Conservation (phyloP, 176 grass and related monocot genomes). For the Lolium multiflorum region DNA sequence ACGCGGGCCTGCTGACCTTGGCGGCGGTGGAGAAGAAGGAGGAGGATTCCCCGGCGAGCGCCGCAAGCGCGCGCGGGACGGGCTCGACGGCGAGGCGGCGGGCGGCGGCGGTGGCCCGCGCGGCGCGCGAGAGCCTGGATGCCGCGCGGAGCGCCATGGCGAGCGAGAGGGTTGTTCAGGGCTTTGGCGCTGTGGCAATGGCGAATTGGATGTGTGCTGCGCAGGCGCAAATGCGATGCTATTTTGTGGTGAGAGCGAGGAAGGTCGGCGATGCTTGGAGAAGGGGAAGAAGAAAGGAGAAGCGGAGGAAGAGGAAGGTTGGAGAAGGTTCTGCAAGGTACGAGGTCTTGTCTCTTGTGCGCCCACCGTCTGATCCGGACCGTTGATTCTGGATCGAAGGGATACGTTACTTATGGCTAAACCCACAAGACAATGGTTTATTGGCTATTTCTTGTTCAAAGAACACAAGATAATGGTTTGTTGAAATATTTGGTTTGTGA, state of each 20-base stretch:
- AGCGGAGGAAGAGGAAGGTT: conserved; percentile 41
- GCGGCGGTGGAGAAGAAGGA: neutral
- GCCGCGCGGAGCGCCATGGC: conserved; percentile 43
- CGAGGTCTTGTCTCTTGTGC: neutral
- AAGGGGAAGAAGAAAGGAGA: conserved; percentile 46
- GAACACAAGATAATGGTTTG: too few species aligned
- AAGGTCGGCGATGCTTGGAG: conserved; percentile 53
- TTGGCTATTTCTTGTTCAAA: too few species aligned
- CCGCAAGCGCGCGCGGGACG: conserved; percentile 20
- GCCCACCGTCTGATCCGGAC: conserved; percentile 1
- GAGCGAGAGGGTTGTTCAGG: conserved; percentile 13
- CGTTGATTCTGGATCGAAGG: neutral
- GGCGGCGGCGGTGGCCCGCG: conserved; percentile 20
- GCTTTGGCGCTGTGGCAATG: conserved; percentile 17
- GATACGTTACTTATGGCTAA: too few species aligned
- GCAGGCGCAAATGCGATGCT: neutral
- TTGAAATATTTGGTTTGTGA: too few species aligned
- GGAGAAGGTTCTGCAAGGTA: conserved; percentile 41
- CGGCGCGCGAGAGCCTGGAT: conserved; percentile 54
- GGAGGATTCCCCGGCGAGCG: conserved; percentile 5
- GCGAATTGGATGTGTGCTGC: neutral
- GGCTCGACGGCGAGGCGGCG: conserved; percentile 21
- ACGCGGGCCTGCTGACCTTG: neutral
- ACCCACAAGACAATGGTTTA: too few species aligned
- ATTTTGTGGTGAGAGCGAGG: neutral